A percentile compares a stretch with the other conserved stretches of the same genome.
Conservation (phyloP, 1,284 basidiomycete species). For the Sporisorium exsertum region DNA sequence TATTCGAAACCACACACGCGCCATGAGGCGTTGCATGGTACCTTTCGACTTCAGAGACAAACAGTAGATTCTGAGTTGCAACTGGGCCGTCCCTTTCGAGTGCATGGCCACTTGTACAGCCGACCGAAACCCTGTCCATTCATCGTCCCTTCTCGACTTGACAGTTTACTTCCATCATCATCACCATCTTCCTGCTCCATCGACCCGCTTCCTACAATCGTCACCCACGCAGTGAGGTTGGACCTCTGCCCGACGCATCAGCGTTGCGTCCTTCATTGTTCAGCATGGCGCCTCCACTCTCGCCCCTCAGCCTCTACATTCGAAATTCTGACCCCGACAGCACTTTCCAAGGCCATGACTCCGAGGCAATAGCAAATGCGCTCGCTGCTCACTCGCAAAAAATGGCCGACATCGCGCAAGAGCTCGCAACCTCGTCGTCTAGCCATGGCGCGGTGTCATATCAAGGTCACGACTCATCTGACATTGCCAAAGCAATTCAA, state of each 20-base stretch:
- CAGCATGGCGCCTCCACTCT: conserved; percentile 27
- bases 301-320: neutral
- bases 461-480: conserved; percentile 40
- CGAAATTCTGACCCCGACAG: conserved; percentile 27
- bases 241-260: conserved; percentile 3
- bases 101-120: neutral
- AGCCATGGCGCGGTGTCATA: conserved; percentile 6
- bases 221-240: neutral
- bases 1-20: neutral
- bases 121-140: no score
- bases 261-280: neutral
- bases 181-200: neutral
- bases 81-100: neutral
- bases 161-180: neutral
- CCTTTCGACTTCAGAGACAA: neutral
- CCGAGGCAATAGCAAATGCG: conserved; percentile 44
- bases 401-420: conserved; percentile 32
- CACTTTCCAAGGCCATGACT: conserved; percentile 46
- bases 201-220: neutral
- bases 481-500: conserved; percentile 51
- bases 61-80: neutral
- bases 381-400: conserved; percentile 37
- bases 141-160: no score
- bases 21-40: neutral
- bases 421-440: conserved; percentile 14